Evolutionary conservation across 2,329 filamentous ascomycete genomes (phyloP), one percentile per base, ranked within the genome.

Genomic region (Alternaria postmessia): DNA sequence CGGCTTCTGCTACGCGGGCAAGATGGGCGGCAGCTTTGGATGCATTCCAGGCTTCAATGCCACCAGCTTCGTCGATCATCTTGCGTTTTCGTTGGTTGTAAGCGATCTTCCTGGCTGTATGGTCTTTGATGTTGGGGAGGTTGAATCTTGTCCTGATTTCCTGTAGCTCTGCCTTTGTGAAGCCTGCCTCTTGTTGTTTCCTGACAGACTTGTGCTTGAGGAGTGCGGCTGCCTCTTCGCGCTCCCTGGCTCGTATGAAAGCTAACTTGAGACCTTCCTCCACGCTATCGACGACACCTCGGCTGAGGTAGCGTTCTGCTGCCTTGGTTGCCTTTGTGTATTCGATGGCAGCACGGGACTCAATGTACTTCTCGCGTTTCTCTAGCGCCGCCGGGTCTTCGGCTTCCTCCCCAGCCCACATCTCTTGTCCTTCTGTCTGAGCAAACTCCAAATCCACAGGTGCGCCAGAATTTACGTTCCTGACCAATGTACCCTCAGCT

Each of bases 191-290:
- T 39, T 51, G 44, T 14, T 65, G 42, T 39, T 62, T 67, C 20
- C 59, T 51, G 8, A 47, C 51, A 41, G 67, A 65, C 2, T 55
- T 65, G 12, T 59, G 36, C 5, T 61, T 62, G 26, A 60, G 57
- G 9, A 49, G 44, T 12, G 36, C 26, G 11, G 32, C 12, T 12
- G 62, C 54, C 30, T 66, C 64, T 32, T 51, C 53, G 3, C 67
- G 67, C 54, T 71, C 64, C 12, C 60, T 62, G 7, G 63, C 60
- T 41, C 70, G 68, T 1, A 73, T 46, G 12, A 72, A 71, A 22
- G 70, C 70, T 12, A 73, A 53, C 49, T 70, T 72, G 28, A 73
- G 30, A 11, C 68, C 71, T 14, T 72, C 67, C 36, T 71, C 68
- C 26, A 58, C 41, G 18, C 63, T 72, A 51, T 73, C 70, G n/a